Conservation (phyloP, 139 green algal genomes). For the Chlamydomonas urium region DNA sequence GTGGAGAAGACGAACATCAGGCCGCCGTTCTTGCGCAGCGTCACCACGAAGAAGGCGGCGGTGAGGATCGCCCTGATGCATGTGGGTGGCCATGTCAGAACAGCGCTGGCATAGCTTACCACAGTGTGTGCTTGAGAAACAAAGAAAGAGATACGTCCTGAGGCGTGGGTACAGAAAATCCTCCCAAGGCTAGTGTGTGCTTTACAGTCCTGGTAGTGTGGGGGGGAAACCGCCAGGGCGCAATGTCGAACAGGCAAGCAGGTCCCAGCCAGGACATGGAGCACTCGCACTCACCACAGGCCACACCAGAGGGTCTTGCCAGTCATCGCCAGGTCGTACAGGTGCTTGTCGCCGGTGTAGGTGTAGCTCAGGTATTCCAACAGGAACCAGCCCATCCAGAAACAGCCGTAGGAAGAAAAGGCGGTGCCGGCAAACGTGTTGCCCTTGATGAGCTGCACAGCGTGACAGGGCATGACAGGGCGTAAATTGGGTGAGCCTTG, state of each 20-base stretch:
- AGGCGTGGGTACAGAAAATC: too few species aligned
- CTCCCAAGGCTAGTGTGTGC: too few species aligned
- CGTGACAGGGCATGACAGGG: too few species aligned
- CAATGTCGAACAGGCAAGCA: too few species aligned
- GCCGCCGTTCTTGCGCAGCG: slow-evolving; percentile 45
- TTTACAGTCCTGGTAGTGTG: too few species aligned
- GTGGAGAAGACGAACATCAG: slow-evolving; percentile 42
- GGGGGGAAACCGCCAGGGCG: too few species aligned
- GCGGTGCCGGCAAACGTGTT: slow-evolving; percentile 68
- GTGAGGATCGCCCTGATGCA: slow-evolving; percentile 40
- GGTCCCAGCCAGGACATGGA: too few species aligned
- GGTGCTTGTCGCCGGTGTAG: not conserved
- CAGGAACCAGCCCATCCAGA: slow-evolving; percentile 60
- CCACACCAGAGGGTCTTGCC: slow-evolving; percentile 42
- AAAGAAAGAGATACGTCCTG: too few species aligned
- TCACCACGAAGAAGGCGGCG: slow-evolving; percentile 44
- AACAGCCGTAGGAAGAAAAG: slow-evolving; percentile 61
- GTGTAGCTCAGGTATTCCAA: slow-evolving; percentile 21
- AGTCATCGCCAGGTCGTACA: not conserved
- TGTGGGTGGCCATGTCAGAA: too few species aligned
- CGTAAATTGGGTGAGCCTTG: too few species aligned
- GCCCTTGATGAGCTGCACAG: slow-evolving; percentile 54
- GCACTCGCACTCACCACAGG: slow-evolving; percentile 63
- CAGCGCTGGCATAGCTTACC: too few species aligned
- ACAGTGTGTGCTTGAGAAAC: too few species aligned